phyloP scores from a whole-genome alignment of 139 green algal genomes.

The Chlorella sorokiniana region DNA sequence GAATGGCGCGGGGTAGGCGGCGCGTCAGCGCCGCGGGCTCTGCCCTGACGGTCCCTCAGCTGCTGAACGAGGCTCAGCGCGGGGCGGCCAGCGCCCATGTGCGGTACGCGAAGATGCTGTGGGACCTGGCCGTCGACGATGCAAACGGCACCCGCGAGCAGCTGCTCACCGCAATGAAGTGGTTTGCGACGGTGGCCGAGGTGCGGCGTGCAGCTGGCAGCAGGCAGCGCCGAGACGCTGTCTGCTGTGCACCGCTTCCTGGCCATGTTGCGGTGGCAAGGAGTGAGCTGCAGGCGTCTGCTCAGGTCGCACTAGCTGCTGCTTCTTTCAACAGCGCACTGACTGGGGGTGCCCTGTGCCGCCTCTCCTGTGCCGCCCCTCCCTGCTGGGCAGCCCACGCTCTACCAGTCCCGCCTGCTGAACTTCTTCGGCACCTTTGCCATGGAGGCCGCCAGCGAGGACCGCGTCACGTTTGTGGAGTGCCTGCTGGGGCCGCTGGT shows the following conservation, averaged over 20 bases:
- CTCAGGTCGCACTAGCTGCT: too few relatives aligned
- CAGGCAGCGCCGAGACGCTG: too few relatives aligned
- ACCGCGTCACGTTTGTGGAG: constrained; percentile 48
- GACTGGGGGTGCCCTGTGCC: too few relatives aligned
- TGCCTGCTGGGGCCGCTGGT: constrained; percentile 29
- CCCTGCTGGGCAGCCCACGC: background rate
- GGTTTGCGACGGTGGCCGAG: constrained; percentile 39
- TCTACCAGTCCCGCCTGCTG: constrained; percentile 35
- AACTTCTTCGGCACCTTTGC: constrained; percentile 43
- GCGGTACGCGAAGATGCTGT: constrained; percentile 43
- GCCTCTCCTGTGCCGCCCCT: background rate
- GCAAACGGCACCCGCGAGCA: constrained; percentile 13
- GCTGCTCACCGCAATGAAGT: constrained; percentile 32
- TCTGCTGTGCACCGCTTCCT: background rate
- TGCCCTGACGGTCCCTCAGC: constrained; percentile 27
- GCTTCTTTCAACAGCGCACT: background rate
- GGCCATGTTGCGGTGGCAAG: too few relatives aligned
- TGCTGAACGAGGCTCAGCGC: constrained; percentile 52
- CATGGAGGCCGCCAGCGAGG: constrained; percentile 13
- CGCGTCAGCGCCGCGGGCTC: constrained; percentile 12
- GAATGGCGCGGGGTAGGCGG: constrained; percentile 9
- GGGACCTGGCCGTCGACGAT: constrained; percentile 33
- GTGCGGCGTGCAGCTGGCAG: constrained; percentile 25
- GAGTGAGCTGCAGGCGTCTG: too few relatives aligned
- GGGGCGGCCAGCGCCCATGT: constrained; percentile 13